These are phyloP conservation scores for Trypanosoma mega DNA, from an alignment of 208 protist species.

Conservation along the genomic window DNA sequence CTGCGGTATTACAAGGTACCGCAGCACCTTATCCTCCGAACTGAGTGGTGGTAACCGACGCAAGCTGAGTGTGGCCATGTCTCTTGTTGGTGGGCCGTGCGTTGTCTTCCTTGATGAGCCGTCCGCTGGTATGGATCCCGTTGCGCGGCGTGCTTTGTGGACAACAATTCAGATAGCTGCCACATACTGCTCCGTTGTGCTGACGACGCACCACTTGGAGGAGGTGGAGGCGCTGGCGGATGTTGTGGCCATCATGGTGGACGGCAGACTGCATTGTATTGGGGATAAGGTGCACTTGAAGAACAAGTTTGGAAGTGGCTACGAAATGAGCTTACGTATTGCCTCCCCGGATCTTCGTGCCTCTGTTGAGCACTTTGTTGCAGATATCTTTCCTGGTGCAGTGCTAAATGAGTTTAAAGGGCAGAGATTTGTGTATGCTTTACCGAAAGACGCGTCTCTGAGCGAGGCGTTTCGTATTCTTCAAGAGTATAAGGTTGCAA, in stretches of 20 bases:
- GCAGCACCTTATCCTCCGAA: constrained; percentile 29
- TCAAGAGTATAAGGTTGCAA: constrained; percentile 25
- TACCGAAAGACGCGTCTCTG: constrained; percentile 32
- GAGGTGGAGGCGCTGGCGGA: constrained; percentile 88
- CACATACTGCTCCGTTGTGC: constrained; percentile 62
- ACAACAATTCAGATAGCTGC: constrained; percentile 58
- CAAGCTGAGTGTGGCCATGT: constrained; percentile 77
- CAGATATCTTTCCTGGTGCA: constrained; percentile 21
- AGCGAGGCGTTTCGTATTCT: constrained; percentile 51
- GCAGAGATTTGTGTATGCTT: constrained; percentile 34
- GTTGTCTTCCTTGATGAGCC: constrained; percentile 88
- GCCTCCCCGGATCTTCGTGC: neutral
- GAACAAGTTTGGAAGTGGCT: constrained; percentile 65
- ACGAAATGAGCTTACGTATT: constrained; percentile 30
- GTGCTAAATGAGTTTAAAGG: constrained; percentile 33
- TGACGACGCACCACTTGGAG: constrained; percentile 93
- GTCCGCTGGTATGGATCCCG: constrained; percentile 86
- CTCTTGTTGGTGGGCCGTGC: constrained; percentile 73
- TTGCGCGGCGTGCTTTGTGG: constrained; percentile 80
- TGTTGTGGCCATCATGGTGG: constrained; percentile 87
- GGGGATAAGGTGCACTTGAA: constrained; percentile 86
- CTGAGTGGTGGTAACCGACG: constrained; percentile 85
- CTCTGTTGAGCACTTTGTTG: constrained; percentile 22
- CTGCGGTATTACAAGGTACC: constrained; percentile 40
- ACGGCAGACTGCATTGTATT: constrained; percentile 85